These are phyloP conservation scores for Paecilomyces dactylethromorphus DNA, from an alignment of 2,329 filamentous ascomycete species.

Conservation along the genomic window DNA sequence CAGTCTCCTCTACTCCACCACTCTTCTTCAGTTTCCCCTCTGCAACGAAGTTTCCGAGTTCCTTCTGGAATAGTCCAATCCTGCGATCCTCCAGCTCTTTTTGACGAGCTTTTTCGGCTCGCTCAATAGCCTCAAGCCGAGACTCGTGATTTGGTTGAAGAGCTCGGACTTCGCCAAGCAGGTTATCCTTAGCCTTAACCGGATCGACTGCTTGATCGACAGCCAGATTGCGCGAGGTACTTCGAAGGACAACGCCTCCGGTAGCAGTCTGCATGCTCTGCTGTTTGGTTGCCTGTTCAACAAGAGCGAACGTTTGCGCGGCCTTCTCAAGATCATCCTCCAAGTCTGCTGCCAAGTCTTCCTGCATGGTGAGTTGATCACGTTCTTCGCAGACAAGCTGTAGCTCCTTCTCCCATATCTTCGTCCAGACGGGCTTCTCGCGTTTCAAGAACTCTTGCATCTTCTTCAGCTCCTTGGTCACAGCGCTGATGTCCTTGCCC, in stretches of 20 bases:
- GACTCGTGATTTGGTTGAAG: conserved; percentile 92
- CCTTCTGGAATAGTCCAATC: conserved; percentile 73
- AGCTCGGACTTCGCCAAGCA: conserved; percentile 87
- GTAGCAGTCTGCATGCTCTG: conserved; percentile 66
- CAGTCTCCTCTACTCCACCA: conserved; percentile 88
- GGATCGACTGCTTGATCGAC: conserved; percentile 59
- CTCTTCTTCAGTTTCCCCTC: conserved; percentile 94
- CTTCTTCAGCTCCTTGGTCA: conserved; percentile 82
- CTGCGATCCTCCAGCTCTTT: conserved; percentile 75
- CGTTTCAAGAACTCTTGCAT: conserved; percentile 86
- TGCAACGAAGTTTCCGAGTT: conserved; percentile 76
- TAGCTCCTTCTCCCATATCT: conserved; percentile 98
- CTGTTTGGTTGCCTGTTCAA: conserved; percentile 97
- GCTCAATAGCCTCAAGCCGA: conserved; percentile 88
- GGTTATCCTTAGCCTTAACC: conserved; percentile 76
- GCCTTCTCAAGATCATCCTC: conserved; percentile 95
- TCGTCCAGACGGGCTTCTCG: conserved; percentile 96
- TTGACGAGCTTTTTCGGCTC: conserved; percentile 86
- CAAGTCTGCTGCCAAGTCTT: conserved; percentile 86
- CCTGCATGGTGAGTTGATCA: conserved; percentile 90
- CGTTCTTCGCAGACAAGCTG: conserved; percentile 93
- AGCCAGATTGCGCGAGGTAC: conserved; percentile 46
- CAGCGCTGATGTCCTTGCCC: conserved; percentile 74
- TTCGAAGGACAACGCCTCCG: conserved; percentile 37
- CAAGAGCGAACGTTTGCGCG: conserved; percentile 83